A percentile compares a stretch with the other conserved stretches of the same genome.
phyloP scores from a whole-genome alignment of 306 rosid genomes.

The Vigna nakashimae region DNA sequence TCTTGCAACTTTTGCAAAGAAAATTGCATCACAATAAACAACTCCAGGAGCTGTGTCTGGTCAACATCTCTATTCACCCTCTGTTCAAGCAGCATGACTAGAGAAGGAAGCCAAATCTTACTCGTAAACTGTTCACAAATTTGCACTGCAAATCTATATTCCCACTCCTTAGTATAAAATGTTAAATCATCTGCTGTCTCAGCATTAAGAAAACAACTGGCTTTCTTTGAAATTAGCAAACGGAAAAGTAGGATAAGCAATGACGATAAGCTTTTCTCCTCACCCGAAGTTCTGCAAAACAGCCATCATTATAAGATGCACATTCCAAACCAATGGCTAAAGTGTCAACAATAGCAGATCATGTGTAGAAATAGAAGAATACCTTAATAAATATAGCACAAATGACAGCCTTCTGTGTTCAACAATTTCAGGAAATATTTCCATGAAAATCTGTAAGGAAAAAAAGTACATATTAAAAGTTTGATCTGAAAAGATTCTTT shows the following conservation, averaged over 20 bases:
- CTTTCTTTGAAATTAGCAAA: conserved; percentile 74
- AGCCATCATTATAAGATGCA: conserved; percentile 40
- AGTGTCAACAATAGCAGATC: not conserved
- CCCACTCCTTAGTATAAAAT: conserved; percentile 71
- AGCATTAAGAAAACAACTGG: conserved; percentile 43
- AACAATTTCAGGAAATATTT: conserved; percentile 74
- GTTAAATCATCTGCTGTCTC: conserved; percentile 53
- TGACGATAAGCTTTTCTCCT: conserved; percentile 77
- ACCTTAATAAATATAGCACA: conserved; percentile 76
- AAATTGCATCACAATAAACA: conserved; percentile 74
- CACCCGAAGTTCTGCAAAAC: conserved; percentile 80
- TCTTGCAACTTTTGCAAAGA: conserved; percentile 76
- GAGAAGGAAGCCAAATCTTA: conserved; percentile 86
- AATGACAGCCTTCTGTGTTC: conserved; percentile 78
- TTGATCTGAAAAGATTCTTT: conserved; percentile 24
- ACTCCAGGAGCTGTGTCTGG: conserved; percentile 54
- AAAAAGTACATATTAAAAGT: conserved; percentile 42
- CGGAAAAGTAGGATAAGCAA: conserved; percentile 73
- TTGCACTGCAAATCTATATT: conserved; percentile 73
- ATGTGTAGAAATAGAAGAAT: conserved; percentile 12
- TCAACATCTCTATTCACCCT: conserved; percentile 43
- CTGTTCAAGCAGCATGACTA: conserved; percentile 61
- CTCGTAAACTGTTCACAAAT: conserved; percentile 79
- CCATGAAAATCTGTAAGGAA: conserved; percentile 66
- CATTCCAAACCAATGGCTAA: conserved; percentile 12